Conservation (phyloP, 805 yeast genomes). For the Schizosaccharomyces osmophilus region DNA sequence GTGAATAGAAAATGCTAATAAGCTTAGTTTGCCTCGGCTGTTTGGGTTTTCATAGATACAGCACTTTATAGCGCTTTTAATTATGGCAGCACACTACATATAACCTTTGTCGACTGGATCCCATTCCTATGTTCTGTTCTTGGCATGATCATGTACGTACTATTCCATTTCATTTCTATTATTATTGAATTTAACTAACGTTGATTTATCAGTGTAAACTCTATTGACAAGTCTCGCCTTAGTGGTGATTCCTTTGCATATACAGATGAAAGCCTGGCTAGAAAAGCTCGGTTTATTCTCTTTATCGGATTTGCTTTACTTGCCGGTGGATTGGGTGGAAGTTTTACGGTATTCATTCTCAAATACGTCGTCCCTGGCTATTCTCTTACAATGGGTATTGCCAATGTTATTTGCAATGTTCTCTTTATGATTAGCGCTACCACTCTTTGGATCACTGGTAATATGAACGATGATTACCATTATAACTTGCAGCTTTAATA, state of each 20-base stretch:
- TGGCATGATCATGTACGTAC: constrained; percentile 39
- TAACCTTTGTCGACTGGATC: constrained; percentile 84
- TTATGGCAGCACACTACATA: constrained; percentile 69
- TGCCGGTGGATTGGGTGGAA: constrained; percentile 86
- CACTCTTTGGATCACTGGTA: constrained; percentile 78
- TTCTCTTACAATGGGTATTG: constrained; percentile 81
- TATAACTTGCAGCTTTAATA: constrained; percentile 30
- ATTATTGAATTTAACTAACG: background rate
- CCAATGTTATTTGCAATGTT: constrained; percentile 59
- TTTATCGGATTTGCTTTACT: constrained; percentile 79
- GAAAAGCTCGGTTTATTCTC: constrained; percentile 81
- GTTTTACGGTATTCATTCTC: constrained; percentile 52
- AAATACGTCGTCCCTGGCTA: constrained; percentile 61
- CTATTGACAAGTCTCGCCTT: constrained; percentile 42
- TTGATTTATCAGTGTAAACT: constrained; percentile 19
- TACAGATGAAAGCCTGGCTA: constrained; percentile 29
- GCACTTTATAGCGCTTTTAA: constrained; percentile 63
- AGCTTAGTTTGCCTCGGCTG: constrained; percentile 43
- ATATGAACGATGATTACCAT: constrained; percentile 85
- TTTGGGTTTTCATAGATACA: constrained; percentile 76
- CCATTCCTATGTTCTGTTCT: constrained; percentile 71
- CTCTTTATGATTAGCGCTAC: constrained; percentile 74
- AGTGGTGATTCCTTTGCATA: constrained; percentile 18
- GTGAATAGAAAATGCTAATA: background rate
- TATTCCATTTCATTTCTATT: background rate